phyloP scores from a whole-genome alignment of 352 stramenopile genomes.

The Pythium insidiosum region DNA sequence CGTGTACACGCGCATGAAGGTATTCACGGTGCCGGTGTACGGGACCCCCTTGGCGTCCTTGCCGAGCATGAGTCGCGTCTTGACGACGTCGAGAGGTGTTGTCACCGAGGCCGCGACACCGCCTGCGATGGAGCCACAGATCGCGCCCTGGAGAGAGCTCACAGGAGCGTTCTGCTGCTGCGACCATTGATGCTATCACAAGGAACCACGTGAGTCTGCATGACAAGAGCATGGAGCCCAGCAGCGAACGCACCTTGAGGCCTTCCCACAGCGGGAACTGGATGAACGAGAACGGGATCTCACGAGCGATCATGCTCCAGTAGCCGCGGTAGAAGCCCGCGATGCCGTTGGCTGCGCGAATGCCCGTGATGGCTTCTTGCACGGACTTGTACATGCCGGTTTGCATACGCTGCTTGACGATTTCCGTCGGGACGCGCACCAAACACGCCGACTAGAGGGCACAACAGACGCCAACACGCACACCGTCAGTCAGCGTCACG shows the following conservation, averaged over 20 bases:
- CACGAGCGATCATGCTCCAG: slow-evolving; percentile 96
- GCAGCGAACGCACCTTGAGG: slow-evolving; percentile 78
- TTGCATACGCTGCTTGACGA: slow-evolving; percentile 99
- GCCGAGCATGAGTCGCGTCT: slow-evolving; percentile 98
- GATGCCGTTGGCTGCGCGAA: slow-evolving; percentile 71
- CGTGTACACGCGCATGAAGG: slow-evolving; percentile 84
- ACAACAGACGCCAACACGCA: too few relatives aligned
- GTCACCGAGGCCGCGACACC: slow-evolving; percentile 94
- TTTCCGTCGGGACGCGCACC: slow-evolving; percentile 98
- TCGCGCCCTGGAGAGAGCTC: slow-evolving; percentile 88
- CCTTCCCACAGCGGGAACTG: slow-evolving; percentile 99
- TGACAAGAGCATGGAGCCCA: not conserved
- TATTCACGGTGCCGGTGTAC: slow-evolving; percentile 90
- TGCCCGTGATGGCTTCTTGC: slow-evolving; percentile 52
- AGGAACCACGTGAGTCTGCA: not conserved
- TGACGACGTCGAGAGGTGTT: slow-evolving; percentile 99
- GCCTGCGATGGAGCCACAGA: slow-evolving; percentile 94
- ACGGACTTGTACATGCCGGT: slow-evolving; percentile 85
- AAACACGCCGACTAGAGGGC: slow-evolving; percentile 90
- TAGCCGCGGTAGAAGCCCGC: slow-evolving; percentile 96
- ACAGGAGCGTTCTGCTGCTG: slow-evolving; percentile 67
- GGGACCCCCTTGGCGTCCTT: slow-evolving; percentile 89
- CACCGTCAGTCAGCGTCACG: too few relatives aligned
- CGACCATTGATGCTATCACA: slow-evolving; percentile 63
- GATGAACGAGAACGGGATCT: slow-evolving; percentile 99